Conservation (phyloP, 495 filamentous ascomycete genomes). For the Penicillium pancosmium region DNA sequence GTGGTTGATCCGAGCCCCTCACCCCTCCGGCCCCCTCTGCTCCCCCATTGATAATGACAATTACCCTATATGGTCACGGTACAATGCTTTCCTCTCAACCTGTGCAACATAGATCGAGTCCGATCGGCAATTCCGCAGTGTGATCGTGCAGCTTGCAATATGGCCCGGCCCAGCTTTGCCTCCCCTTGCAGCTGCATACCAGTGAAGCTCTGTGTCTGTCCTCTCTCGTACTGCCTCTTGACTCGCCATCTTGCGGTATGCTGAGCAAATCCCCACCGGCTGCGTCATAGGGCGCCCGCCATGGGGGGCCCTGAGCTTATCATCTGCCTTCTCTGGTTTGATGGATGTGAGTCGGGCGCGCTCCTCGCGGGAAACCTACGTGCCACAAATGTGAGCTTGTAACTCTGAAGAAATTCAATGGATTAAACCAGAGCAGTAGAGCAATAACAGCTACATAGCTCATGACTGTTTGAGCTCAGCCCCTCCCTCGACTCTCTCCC, state of each 20-base stretch:
- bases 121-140: constrained; percentile 21
- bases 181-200: constrained; percentile 33
- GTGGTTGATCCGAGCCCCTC: background rate
- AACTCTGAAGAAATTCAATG: background rate
- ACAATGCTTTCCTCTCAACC: background rate
- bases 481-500: background rate
- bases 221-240: background rate
- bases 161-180: constrained; percentile 18
- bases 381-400: constrained; percentile 16
- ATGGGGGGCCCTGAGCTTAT: constrained; percentile 15
- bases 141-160: constrained; percentile 26
- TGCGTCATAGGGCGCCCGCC: constrained; percentile 31
- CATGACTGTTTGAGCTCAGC: background rate
- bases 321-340: constrained; percentile 17
- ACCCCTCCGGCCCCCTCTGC: background rate
- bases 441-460: no score
- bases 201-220: background rate
- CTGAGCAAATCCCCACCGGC: constrained; percentile 19
- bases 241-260: constrained; percentile 16
- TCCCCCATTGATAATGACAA: no score
- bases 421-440: background rate
- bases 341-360: constrained; percentile 16
- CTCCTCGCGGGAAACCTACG: constrained; percentile 10
- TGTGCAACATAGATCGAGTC: constrained; percentile 19
- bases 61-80: no score